phyloP scores from a whole-genome alignment of 1,139 yeast genomes.

The Candida labiduridarum region DNA sequence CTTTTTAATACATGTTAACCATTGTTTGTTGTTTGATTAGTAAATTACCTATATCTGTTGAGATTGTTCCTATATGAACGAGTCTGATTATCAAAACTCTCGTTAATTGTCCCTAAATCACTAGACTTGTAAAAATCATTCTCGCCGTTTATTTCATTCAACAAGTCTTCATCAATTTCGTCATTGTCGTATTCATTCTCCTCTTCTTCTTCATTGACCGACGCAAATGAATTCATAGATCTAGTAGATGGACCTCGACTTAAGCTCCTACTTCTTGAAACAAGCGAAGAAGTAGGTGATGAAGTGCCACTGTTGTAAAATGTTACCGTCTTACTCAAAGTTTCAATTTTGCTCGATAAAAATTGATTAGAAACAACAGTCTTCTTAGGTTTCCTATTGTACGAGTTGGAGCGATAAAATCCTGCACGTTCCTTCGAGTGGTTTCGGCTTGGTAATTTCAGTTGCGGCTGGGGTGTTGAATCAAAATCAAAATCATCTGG shows the following conservation, averaged over 20 bases:
- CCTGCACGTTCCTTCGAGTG: constrained; percentile 6
- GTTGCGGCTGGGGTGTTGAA: background rate
- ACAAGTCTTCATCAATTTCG: constrained; percentile 3
- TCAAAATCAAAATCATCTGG: constrained; percentile 65
- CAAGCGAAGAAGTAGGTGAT: constrained; percentile 9
- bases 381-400: constrained; percentile 40
- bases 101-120: constrained; percentile 2
- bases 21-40: background rate
- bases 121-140: constrained; percentile 3
- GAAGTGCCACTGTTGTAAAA: constrained; percentile 35
- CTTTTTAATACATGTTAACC: background rate
- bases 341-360: constrained; percentile 49
- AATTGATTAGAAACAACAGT: constrained; percentile 25
- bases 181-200: constrained; percentile 2
- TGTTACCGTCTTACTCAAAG: constrained; percentile 58
- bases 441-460: constrained; percentile 10
- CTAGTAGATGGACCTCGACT: constrained; percentile 33
- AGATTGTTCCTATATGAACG: background rate
- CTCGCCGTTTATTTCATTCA: constrained; percentile 1
- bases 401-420: constrained; percentile 37
- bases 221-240: constrained; percentile 29
- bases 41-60: background rate
- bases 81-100: background rate
- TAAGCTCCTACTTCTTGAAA: constrained; percentile 16
- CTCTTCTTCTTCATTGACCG: constrained; percentile 25